These are phyloP conservation scores for Populus hybrid DNA, from an alignment of 441 rosid genomes.

Conservation along the genomic window DNA sequence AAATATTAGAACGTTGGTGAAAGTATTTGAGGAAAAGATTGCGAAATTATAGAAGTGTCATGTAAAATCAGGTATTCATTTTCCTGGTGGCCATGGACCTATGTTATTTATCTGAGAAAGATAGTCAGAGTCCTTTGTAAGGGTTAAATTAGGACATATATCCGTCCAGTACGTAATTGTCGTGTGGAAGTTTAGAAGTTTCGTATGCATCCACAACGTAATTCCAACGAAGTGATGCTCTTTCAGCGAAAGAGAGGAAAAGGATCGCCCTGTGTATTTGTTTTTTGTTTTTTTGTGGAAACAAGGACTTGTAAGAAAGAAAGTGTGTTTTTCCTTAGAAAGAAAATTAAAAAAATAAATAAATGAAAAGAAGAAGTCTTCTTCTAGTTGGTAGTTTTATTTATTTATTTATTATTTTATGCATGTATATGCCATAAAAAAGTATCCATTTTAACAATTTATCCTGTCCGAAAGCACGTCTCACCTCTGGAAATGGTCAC, in stretches of 20 bases:
- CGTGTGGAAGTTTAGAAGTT: background rate
- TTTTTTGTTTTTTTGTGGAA: too few species aligned
- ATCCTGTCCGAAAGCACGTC: background rate
- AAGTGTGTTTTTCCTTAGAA: too few species aligned
- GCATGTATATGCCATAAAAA: background rate
- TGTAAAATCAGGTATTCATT: background rate
- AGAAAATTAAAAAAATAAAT: too few species aligned
- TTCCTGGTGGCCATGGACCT: background rate
- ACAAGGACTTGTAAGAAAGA: background rate
- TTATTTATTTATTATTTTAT: too few species aligned
- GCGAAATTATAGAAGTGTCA: background rate
- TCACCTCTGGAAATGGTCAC: background rate
- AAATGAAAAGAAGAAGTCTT: background rate
- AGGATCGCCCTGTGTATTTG: background rate
- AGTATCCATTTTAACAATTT: background rate
- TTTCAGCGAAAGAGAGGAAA: background rate
- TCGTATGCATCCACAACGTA: background rate
- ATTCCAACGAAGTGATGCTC: background rate
- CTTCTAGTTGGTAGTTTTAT: background rate
- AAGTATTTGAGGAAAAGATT: background rate
- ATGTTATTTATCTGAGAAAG: background rate
- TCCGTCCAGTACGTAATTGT: background rate
- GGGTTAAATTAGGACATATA: background rate
- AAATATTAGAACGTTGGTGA: background rate
- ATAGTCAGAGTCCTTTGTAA: background rate